Base-by-base conservation (phyloP, 2,329 filamentous ascomycete species). In the Arthrobotrys entomopaga region DNA sequence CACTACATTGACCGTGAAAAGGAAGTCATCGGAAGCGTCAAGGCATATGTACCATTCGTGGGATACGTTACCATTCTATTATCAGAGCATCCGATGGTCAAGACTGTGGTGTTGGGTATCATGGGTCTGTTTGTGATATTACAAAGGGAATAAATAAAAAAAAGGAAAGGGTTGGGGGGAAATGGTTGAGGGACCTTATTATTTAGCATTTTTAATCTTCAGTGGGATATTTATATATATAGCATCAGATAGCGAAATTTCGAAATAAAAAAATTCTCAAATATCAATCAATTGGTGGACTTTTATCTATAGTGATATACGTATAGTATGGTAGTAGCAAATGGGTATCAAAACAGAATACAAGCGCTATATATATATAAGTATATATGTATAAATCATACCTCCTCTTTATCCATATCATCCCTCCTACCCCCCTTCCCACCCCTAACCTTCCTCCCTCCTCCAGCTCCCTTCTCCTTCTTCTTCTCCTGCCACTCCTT, bases 61-160 rank as follows among this genome's bases (percentile, higher is more conserved):
- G 95, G 95, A 77, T 98, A 98, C 80, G 93, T 98, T 52, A 99
- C 95, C 1, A 99, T 99, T 78, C 85, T 98, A 82, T 85, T 99
- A 76, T 95, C 91, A 76, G 95, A 99, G 82, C 90, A 99, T 81
- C 95, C 95, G 4, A 98, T 94, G 94, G 82, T 98, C 79, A 99
- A 99, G 87, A 96, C 92, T 49, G 94, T 89, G 24, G 91, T 98
- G 89, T 82, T 99, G 79, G 94, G 92, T 0, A 86, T 97, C 58
- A 99, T 99, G 95, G 95, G 94, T 0, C 81, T 97, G 79, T 88
- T 96, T 83, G 95, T 97, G 24, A 90, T 99, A 54, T 81, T 99
- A 79, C 95, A 99, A 82, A 85, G 93, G 80, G 95, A 99, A 84
- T 97, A 84, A 79, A 76, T 8, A 19, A 11, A 15, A 77, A 34